Evolutionary conservation across 2,329 filamentous ascomycete genomes (phyloP).

Genomic region (Penicillium sclerotigenum): DNA sequence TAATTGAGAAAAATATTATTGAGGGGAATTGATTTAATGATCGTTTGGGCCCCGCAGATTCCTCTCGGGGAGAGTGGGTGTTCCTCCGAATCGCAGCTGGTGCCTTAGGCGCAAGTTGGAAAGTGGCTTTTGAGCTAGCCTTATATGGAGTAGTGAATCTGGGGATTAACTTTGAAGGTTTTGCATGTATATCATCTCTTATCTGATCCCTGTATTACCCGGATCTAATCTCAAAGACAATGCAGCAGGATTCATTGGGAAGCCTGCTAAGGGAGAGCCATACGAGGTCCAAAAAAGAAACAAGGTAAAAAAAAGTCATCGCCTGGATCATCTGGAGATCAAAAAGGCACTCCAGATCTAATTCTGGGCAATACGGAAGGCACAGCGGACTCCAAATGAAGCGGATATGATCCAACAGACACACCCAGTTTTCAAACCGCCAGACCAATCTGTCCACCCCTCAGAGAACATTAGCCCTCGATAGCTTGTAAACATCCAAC

Average conservation of each 20-base stretch:
- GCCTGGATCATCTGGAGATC: neutral
- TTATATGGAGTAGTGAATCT: neutral
- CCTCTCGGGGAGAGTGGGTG: constrained; percentile 6
- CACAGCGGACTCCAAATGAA: neutral
- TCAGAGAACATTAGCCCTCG: neutral
- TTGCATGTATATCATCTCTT: neutral
- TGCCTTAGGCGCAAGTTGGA: constrained; percentile 3
- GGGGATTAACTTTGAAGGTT: neutral
- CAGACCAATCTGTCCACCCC: neutral
- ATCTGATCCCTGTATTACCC: neutral
- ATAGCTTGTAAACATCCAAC: neutral
- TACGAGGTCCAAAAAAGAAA: neutral
- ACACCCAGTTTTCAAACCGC: neutral
- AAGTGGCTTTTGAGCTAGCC: constrained; percentile 1
- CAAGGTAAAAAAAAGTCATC: neutral
- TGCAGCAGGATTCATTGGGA: no score
- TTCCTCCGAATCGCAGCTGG: neutral
- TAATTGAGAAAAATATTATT: neutral
- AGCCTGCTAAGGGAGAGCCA: neutral
- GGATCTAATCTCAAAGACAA: neutral
- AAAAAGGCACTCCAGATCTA: neutral
- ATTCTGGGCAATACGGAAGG: neutral
- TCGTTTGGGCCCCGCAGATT: constrained; percentile 5
- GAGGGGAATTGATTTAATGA: neutral
- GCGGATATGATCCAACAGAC: neutral